A percentile compares a stretch with the other conserved stretches of the same genome.
Evolutionary conservation across 441 rosid genomes (phyloP).

Genomic region (Croton laevigatus): DNA sequence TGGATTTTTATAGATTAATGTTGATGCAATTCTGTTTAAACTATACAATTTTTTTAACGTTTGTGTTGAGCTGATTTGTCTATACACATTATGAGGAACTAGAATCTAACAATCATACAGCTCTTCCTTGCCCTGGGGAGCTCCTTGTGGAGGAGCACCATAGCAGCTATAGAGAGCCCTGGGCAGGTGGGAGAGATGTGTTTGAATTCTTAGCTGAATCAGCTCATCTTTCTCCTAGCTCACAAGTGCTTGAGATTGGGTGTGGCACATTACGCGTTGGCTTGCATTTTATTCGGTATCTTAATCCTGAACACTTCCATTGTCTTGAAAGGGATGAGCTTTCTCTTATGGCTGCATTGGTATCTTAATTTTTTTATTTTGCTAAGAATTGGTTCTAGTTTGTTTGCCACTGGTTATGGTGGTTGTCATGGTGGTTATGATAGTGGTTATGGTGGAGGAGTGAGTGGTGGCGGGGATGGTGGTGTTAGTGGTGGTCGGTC

Average conservation of each 20-base stretch:
- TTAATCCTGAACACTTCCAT: conserved; percentile 55
- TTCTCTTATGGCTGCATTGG: conserved; percentile 90
- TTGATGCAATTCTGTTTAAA: neutral
- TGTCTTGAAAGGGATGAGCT: conserved; percentile 95
- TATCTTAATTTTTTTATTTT: no score
- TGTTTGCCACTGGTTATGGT: no score
- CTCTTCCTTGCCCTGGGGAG: conserved; percentile 90
- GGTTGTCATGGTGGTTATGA: no score
- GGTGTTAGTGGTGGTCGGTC: no score
- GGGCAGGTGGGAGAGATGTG: conserved; percentile 97
- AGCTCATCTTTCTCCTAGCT: conserved; percentile 46
- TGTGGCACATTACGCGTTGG: conserved; percentile 98
- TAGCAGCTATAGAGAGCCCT: conserved; percentile 95
- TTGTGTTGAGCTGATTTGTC: neutral
- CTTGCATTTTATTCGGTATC: conserved; percentile 79
- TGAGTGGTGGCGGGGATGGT: no score
- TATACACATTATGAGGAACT: conserved; percentile 70
- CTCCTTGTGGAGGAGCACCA: conserved; percentile 97
- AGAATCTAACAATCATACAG: conserved; percentile 62
- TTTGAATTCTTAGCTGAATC: conserved; percentile 87
- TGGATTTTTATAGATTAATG: neutral
- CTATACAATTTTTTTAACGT: neutral
- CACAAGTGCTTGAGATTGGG: conserved; percentile 85
- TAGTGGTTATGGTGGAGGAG: no score
- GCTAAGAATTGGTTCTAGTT: no score